Percentiles rank a stretch among this genome's conserved stretches.
phyloP scores from a whole-genome alignment of 345 rosid species.

The Lagerstroemia speciosa region DNA sequence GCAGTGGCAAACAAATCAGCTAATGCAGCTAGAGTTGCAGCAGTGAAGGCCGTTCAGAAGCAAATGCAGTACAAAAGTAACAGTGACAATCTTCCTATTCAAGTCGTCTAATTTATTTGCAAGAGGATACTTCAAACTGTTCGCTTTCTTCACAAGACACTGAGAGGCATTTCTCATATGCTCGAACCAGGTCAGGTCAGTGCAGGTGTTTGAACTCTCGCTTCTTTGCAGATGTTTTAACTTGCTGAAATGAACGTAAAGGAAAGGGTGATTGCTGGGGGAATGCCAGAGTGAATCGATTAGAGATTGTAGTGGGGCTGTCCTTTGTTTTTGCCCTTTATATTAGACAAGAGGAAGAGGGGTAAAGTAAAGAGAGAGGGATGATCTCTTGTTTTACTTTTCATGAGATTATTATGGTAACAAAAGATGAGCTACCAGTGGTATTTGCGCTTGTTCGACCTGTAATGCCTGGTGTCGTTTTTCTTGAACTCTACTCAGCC shows the following conservation, averaged over 20 bases:
- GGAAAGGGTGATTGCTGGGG: background rate
- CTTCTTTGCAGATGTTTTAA: background rate
- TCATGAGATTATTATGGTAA: background rate
- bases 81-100: constrained; percentile 42
- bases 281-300: background rate
- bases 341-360: background rate
- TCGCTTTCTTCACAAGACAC: background rate
- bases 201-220: background rate
- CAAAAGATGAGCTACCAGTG: constrained; percentile 1
- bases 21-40: constrained; percentile 81
- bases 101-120: constrained; percentile 30
- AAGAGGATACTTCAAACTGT: background rate
- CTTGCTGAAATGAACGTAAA: background rate
- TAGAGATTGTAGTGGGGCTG: background rate
- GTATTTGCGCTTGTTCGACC: background rate
- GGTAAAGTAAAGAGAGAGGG: background rate
- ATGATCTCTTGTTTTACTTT: background rate
- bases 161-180: background rate
- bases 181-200: background rate
- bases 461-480: background rate
- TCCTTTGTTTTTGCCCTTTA: background rate
- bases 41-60: constrained; percentile 78
- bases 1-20: constrained; percentile 88
- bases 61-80: constrained; percentile 43
- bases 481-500: background rate